Percentiles rank a stretch among this genome's conserved stretches.
Conservation (phyloP, 176 grass and related monocot species). For the Metroxylon sagu region DNA sequence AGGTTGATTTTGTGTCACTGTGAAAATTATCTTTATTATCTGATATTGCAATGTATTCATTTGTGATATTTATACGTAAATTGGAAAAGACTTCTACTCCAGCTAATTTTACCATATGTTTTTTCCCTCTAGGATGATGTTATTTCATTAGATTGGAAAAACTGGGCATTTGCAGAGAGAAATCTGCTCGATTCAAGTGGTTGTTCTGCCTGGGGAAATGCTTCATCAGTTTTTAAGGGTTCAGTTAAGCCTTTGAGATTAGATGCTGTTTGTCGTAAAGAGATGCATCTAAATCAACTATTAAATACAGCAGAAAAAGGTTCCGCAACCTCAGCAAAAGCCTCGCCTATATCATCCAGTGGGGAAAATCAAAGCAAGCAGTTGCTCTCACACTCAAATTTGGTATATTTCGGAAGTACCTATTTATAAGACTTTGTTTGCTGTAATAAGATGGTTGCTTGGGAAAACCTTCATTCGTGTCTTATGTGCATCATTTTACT, state of each 20-base stretch:
- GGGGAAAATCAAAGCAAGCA: conserved; percentile 15
- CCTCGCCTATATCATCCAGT: conserved; percentile 19
- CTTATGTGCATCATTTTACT: conserved; percentile 10
- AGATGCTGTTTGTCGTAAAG: conserved; percentile 28
- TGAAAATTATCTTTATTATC: too few species aligned
- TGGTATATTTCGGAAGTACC: conserved; percentile 17
- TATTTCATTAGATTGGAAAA: conserved; percentile 49
- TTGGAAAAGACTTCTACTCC: too few species aligned
- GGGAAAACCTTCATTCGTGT: conserved; percentile 11
- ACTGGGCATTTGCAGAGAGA: conserved; percentile 44
- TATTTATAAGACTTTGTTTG: conserved; percentile 12
- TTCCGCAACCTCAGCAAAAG: conserved; percentile 20
- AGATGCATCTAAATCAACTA: conserved; percentile 16
- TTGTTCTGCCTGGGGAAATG: conserved; percentile 24
- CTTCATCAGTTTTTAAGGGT: conserved; percentile 38
- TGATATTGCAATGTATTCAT: too few species aligned
- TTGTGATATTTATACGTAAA: too few species aligned
- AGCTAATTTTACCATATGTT: neutral
- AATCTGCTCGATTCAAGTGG: conserved; percentile 35
- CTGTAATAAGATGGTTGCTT: conserved; percentile 3
- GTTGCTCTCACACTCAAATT: conserved; percentile 16
- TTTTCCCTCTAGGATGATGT: conserved; percentile 28
- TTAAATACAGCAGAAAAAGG: conserved; percentile 20
- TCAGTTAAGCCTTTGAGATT: conserved; percentile 45
- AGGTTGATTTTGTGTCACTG: too few species aligned